Evolutionary conservation across 2,329 filamentous ascomycete genomes (phyloP).

Genomic region (Colletotrichum sp.): DNA sequence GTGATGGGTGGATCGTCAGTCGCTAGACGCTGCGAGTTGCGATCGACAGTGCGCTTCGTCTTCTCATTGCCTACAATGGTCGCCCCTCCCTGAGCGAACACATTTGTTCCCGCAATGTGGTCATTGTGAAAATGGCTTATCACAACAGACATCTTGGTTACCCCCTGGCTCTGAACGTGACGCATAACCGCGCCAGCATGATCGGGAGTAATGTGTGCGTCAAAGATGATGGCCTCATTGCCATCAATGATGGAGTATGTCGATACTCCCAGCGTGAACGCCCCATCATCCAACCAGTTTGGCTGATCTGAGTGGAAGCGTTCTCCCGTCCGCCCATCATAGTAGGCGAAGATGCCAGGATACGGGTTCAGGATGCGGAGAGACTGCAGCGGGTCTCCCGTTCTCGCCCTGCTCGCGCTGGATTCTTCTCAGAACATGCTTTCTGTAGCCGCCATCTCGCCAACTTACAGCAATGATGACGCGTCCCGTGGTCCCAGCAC

Average conservation of each 20-base stretch:
- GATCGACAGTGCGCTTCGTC: background rate
- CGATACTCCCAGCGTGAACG: slow-evolving; percentile 19
- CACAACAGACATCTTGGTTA: slow-evolving; percentile 11
- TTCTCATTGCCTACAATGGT: slow-evolving; percentile 7
- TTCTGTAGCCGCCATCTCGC: background rate
- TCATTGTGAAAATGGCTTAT: slow-evolving; percentile 21
- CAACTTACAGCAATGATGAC: background rate
- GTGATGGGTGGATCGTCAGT: slow-evolving; percentile 10
- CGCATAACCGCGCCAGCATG: slow-evolving; percentile 22
- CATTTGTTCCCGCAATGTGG: slow-evolving; percentile 11
- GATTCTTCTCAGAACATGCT: background rate
- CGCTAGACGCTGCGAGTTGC: slow-evolving; percentile 2
- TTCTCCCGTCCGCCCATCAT: slow-evolving; percentile 20
- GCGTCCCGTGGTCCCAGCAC: background rate
- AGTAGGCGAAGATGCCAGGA: slow-evolving; percentile 20
- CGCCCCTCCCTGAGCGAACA: slow-evolving; percentile 12
- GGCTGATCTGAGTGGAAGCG: slow-evolving; percentile 21
- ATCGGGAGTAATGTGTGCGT: slow-evolving; percentile 19
- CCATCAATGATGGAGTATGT: slow-evolving; percentile 20
- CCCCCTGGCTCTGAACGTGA: slow-evolving; percentile 12
- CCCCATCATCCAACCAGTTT: slow-evolving; percentile 23
- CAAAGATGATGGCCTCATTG: slow-evolving; percentile 21
- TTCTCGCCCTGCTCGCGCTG: background rate
- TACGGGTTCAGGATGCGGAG: slow-evolving; percentile 14
- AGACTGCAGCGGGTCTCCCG: slow-evolving; percentile 9